phyloP scores from a whole-genome alignment of 441 rosid genomes.

The Brassica balearica region DNA sequence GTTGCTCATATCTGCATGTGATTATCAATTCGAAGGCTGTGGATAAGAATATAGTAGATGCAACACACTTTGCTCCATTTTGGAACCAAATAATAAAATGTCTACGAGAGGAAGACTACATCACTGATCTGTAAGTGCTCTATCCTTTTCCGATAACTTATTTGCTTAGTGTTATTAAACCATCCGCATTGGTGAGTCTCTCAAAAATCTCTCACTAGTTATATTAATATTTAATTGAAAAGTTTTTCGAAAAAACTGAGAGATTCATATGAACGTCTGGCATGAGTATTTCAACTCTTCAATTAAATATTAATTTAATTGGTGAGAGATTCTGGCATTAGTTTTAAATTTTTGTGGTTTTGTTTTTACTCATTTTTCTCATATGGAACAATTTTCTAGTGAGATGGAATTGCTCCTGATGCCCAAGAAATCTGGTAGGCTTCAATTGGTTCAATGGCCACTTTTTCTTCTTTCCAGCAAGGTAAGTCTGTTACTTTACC shows the following conservation, averaged over 20 bases:
- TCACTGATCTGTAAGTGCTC: conserved; percentile 76
- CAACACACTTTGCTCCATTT: conserved; percentile 88
- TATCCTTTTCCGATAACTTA: conserved; percentile 18
- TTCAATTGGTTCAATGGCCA: conserved; percentile 94
- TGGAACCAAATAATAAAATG: conserved; percentile 96
- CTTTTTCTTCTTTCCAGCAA: conserved; percentile 99
- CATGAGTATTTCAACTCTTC: no score
- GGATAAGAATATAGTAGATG: conserved; percentile 73
- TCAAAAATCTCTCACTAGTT: no score
- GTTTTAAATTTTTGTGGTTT: not conserved
- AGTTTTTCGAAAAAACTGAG: no score
- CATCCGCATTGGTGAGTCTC: no score
- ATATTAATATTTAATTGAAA: no score
- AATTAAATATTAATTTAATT: no score
- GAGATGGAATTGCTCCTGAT: conserved; percentile 93
- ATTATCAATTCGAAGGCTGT: conserved; percentile 52
- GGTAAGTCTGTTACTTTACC: conserved; percentile 50
- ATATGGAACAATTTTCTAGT: conserved; percentile 45
- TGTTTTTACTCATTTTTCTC: not conserved
- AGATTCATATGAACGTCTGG: no score
- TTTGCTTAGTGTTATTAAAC: not conserved
- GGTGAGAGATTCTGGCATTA: no score
- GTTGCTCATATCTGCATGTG: conserved; percentile 25
- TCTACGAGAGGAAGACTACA: conserved; percentile 93
- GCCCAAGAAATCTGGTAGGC: conserved; percentile 92